Conservation (phyloP, 495 filamentous ascomycete species). For the Oidiodendron maius region DNA sequence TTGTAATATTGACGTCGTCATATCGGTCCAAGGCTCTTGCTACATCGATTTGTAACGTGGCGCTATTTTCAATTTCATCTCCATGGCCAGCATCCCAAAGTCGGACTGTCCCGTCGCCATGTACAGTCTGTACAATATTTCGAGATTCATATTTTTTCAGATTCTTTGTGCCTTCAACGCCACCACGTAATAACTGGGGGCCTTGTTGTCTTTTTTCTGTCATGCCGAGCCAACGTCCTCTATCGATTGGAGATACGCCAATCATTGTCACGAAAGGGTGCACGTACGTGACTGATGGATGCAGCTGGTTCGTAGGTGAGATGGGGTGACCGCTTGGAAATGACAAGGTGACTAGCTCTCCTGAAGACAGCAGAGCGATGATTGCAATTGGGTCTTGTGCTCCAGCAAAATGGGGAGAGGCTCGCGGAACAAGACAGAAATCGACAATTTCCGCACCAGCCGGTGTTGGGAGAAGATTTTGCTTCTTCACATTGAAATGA, state of each 20-base stretch:
- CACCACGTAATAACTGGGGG: slow-evolving; percentile 69
- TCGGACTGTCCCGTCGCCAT: slow-evolving; percentile 80
- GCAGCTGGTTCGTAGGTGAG: slow-evolving; percentile 83
- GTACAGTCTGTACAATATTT: slow-evolving; percentile 74
- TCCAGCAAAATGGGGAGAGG: slow-evolving; percentile 79
- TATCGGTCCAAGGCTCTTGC: slow-evolving; percentile 73
- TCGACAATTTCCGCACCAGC: slow-evolving; percentile 61
- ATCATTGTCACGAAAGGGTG: slow-evolving; percentile 80
- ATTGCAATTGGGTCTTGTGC: slow-evolving; percentile 85
- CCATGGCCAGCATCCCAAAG: slow-evolving; percentile 87
- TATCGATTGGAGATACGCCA: slow-evolving; percentile 59
- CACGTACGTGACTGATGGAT: slow-evolving; percentile 73
- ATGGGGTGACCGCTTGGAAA: slow-evolving; percentile 91
- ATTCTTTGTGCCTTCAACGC: slow-evolving; percentile 58
- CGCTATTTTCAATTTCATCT: slow-evolving; percentile 87
- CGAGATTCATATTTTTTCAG: slow-evolving; percentile 72
- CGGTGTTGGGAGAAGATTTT: slow-evolving; percentile 68
- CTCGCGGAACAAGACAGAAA: slow-evolving; percentile 75
- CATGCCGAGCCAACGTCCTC: slow-evolving; percentile 85
- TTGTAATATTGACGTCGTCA: slow-evolving; percentile 70
- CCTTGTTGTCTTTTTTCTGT: slow-evolving; percentile 66
- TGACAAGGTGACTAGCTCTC: slow-evolving; percentile 80
- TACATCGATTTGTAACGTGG: slow-evolving; percentile 78
- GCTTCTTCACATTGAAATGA: slow-evolving; percentile 68
- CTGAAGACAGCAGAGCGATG: slow-evolving; percentile 71